Base-by-base conservation (phyloP, 1,139 yeast genomes). In the Insectozyma bohioensis region DNA sequence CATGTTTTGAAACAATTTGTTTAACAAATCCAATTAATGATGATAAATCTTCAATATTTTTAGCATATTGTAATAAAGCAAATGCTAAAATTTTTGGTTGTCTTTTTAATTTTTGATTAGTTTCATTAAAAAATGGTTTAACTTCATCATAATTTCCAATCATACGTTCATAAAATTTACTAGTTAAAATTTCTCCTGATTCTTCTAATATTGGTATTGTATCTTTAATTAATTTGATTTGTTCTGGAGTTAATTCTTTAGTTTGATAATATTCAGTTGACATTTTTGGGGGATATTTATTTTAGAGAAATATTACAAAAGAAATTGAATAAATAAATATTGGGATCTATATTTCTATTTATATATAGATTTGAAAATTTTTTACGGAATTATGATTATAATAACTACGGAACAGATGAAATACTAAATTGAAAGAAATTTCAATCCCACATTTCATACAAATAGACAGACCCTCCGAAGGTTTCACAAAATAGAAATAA, bases 51-150 rank as follows among this genome's bases (percentile, higher is more conserved):
- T 81, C 81, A 40, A 82, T 79, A 52, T 80, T 69, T 46, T 74
- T 65, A 8, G 87, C 87, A 42, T 81, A 82, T 26, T 75, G 69
- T 28, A 80, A 58, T 26, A 81, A 63, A 1, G 87, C 74, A 45
- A 66, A 73, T 1, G 87, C 87, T 35, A 82, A 62, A 24, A 83
- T 79, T 43, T 67, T 66, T 37, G 87, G 86, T 52, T 82, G 90
- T 34, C 67, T 64, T 37, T 72, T 68, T 20, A 68, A 59, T 31
- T 51, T 54, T 54, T 81, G 88, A 53, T 81, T 74, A 3, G 80
- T 59, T 45, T 61, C 67, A 54, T 81, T 81, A 64, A 81, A 81
- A 48, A 72, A 69, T 16, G 78, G 71, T 41, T 63, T 63, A n/a
- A 80, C 75, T 37, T 67, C 78, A 9, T 79, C 79, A 45, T 74